A percentile compares a stretch with the other conserved stretches of the same genome.
These are phyloP conservation scores for Pyrenophora graminea DNA, from an alignment of 2,329 filamentous ascomycete species.

Conservation along the genomic window DNA sequence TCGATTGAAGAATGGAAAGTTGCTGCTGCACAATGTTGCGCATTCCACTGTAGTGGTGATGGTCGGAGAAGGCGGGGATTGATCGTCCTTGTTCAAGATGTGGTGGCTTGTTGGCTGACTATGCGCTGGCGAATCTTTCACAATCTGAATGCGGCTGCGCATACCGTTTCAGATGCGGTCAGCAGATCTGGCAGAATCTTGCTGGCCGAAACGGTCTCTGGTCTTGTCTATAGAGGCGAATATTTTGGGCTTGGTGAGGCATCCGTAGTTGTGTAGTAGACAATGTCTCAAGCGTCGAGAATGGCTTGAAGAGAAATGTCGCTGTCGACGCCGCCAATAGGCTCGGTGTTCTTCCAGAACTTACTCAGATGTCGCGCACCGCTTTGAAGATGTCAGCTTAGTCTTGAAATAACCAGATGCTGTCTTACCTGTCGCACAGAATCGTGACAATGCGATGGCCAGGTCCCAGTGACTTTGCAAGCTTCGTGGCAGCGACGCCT, in stretches of 20 bases:
- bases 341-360: slow-evolving; percentile 76
- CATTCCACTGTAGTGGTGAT: neutral
- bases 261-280: neutral
- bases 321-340: slow-evolving; percentile 59
- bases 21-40: slow-evolving; percentile 19
- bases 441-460: slow-evolving; percentile 73
- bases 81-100: slow-evolving; percentile 1
- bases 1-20: slow-evolving; percentile 9
- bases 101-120: slow-evolving; percentile 12
- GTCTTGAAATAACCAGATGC: neutral
- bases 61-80: neutral
- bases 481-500: slow-evolving; percentile 70
- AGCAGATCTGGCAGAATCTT: neutral
- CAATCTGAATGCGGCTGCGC: slow-evolving; percentile 6
- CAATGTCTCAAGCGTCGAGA: slow-evolving; percentile 41
- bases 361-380: slow-evolving; percentile 82
- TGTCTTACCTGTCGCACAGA: slow-evolving; percentile 66
- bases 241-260: neutral
- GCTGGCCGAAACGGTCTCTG: neutral
- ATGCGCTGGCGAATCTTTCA: slow-evolving; percentile 18
- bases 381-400: slow-evolving; percentile 29
- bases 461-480: slow-evolving; percentile 68
- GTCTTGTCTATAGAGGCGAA: neutral
- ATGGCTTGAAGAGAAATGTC: slow-evolving; percentile 63
- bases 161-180: slow-evolving; percentile 7